phyloP scores from a whole-genome alignment of 805 yeast species.

The Barnettozyma sucrosica region DNA sequence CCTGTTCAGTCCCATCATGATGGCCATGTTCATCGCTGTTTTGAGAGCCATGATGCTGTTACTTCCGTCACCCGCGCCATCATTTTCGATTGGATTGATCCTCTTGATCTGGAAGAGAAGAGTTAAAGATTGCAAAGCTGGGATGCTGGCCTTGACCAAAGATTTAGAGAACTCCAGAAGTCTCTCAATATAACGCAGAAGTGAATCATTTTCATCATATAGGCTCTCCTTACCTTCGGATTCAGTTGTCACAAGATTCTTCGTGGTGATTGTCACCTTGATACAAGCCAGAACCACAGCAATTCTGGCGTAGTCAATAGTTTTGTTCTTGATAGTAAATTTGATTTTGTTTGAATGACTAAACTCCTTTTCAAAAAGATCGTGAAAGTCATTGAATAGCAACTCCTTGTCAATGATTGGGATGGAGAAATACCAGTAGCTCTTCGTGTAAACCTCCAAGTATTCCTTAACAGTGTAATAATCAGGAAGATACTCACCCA shows the following conservation, averaged over 20 bases:
- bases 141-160: slow-evolving; percentile 13
- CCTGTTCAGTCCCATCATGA: slow-evolving; percentile 21
- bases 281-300: slow-evolving; percentile 14
- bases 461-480: slow-evolving; percentile 14
- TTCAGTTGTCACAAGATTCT: slow-evolving; percentile 5
- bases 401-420: slow-evolving; percentile 16
- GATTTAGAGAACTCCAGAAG: slow-evolving; percentile 14
- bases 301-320: slow-evolving; percentile 19
- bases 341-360: slow-evolving; percentile 3
- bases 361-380: slow-evolving; percentile 9
- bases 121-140: slow-evolving; percentile 21
- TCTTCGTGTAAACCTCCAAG: slow-evolving; percentile 11
- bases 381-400: slow-evolving; percentile 16
- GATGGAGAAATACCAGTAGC: slow-evolving; percentile 15
- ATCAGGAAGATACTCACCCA: slow-evolving; percentile 18
- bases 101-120: slow-evolving; percentile 13
- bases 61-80: slow-evolving; percentile 18
- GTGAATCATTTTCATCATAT: slow-evolving; percentile 15
- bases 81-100: slow-evolving; percentile 18
- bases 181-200: slow-evolving; percentile 12
- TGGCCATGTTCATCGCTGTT: slow-evolving; percentile 21
- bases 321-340: slow-evolving; percentile 9
- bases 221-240: background rate
- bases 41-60: slow-evolving; percentile 13
- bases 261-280: slow-evolving; percentile 5